Conservation (phyloP, 108 stramenopile species). For the Aurantiochytrium sp. region DNA sequence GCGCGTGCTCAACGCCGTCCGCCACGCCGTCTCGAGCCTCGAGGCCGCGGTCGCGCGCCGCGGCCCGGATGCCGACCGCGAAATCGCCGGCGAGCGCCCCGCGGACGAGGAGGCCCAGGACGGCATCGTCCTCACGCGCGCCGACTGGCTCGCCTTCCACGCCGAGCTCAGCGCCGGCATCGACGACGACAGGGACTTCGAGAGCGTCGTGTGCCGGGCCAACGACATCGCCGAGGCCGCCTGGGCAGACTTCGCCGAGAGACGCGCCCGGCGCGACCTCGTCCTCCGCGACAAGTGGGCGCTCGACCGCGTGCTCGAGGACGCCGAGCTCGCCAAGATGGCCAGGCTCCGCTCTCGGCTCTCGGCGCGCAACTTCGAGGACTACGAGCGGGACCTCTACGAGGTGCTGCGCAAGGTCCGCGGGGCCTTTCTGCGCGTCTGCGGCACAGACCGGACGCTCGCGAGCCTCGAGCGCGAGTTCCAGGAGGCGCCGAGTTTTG, state of each 20-base stretch:
- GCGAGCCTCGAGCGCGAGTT: background rate
- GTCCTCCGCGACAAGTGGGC: background rate
- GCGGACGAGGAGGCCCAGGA: too few relatives aligned
- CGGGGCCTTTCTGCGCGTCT: background rate
- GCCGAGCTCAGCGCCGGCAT: slow-evolving; percentile 8
- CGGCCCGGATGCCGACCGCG: too few relatives aligned
- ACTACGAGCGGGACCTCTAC: background rate
- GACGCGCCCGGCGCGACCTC: background rate
- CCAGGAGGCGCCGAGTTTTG: background rate
- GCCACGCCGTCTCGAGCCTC: background rate
- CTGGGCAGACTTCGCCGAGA: background rate
- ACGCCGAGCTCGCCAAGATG: background rate
- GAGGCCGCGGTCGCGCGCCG: too few relatives aligned
- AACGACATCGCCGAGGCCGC: background rate
- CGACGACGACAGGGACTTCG: background rate
- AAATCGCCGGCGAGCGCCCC: too few relatives aligned
- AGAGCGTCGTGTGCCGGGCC: background rate
- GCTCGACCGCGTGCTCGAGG: background rate
- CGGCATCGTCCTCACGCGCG: too few relatives aligned
- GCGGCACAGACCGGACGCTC: background rate
- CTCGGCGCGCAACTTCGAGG: background rate
- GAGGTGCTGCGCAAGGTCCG: background rate
- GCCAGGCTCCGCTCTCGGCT: background rate
- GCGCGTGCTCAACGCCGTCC: background rate
- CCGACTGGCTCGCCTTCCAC: slow-evolving; percentile 19